Evolutionary conservation across 495 filamentous ascomycete species (phyloP), one percentile per base, ranked within the genome.

Genomic region (Podospora tetraspora): DNA sequence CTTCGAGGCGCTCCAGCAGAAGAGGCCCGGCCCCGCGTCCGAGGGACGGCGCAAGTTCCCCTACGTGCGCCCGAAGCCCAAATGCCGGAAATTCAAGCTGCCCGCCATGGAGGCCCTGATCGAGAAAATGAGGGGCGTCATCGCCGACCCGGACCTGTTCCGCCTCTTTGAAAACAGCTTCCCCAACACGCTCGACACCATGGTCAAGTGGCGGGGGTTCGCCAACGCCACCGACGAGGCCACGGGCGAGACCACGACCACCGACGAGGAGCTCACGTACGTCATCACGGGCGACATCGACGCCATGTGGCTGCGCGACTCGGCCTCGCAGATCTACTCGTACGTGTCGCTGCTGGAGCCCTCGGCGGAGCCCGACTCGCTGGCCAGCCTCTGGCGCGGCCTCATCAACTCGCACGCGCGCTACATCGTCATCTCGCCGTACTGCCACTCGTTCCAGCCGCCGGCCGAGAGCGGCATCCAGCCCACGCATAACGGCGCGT

Each of bases 261-360:
- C 86, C 7, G 85, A 86, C 61, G 85, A 89, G 69, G 87, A 90
- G 74, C 77, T 90, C 58, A 85, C 86, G 11, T 89, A 88, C 69
- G 77, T 89, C 29, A 87, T 89, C 70, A 89, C 87, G 13, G 86
- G 87, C 27, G 86, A 89, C 71, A 88, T 88, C 76, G 84, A 89
- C 68, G 87, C 86, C 25, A 88, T 89, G 86, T 89, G 87, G 86
- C 79, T 90, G 71, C 83, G 87, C 19, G 87, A 89, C 70, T 88
- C 86, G 37, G 82, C 86, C 19, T 86, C 85, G 66, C 86, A 89
- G 73, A 81, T 90, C 67, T 83, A 85, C 65, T 86, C 86, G 34
- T 89, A 89, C 70, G 79, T 84, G 23, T 81, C 82, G 0, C 73
- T 90, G 6, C 73, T 90, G 23, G 82, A 85, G 66, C 76, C 85